Base-by-base conservation (phyloP, 805 yeast genomes). In the Metschnikowia kofuensis region DNA sequence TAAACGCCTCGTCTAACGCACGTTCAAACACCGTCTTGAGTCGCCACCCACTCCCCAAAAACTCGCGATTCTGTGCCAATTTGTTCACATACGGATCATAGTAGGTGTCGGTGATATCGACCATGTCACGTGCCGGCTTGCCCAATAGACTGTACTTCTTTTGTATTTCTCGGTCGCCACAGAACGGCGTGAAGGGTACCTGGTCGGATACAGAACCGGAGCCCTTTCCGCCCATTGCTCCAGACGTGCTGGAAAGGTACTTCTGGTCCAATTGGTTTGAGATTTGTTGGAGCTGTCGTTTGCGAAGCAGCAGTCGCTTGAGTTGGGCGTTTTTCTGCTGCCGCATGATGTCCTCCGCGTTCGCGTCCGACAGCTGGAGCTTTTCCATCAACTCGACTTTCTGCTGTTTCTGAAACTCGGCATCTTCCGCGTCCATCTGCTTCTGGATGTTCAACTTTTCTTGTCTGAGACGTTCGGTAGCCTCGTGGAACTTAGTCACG, bases 111-210 rank as follows among this genome's bases (percentile, higher is more conserved):
- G 92, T 50, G 32, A 61, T 47, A 29, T 64, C 65, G 32, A 60
- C 66, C 34, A 55, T 49, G 27, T 61, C 62, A 12, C 51, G 40
- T 5, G 67, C 61, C 10, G 62, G 61, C 26, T 66, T 58, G 27
- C 55, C 56, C 51, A 72, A 59, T 28, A 83, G 67, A 10, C 66
- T 69, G 67, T 82, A 90, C 29, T 78, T 74, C 46, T 75, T 74
- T 26, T 72, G 67, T 7, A 70, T 52, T 50, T 85, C 84, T 52
- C 94, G 76, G 68, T 92, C 98, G 40, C 97, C 97, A 61, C 85
- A 83, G 69, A 92, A 92, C 8, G 98, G 98, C 10, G 98, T 90
- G 65, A 91, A 92, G 14, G 98, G 98, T 7, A 65, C 56, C 37
- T 49, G 50, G 39, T 42, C 46, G 13, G 53, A 63, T 29, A 61